Base-by-base conservation (phyloP, 2,329 filamentous ascomycete species). In the Chaetomium sp. region DNA sequence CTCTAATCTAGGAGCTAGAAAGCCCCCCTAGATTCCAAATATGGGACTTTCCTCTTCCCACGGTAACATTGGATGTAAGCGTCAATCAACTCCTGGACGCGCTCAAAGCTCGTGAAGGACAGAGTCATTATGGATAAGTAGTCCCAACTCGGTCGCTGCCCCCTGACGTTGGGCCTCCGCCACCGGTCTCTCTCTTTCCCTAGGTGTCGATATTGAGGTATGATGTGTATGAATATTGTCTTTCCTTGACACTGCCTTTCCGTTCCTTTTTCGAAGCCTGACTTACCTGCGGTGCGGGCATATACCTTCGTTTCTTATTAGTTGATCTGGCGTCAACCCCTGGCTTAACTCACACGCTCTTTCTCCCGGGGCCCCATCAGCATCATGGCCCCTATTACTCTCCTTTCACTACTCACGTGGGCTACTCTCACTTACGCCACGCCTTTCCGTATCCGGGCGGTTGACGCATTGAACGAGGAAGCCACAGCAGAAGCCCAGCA, bases 401-500 rank as follows among this genome's bases (percentile, higher is more conserved):
- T 66, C 51, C 56, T 61, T 48, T 59, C 62, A 36, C 49, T 69
- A 4, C 58, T 70, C n/a, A 61, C 63, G 9, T 66, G 60, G 50
- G 65, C 62, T 11, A 62, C 65, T 4, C 49, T 71, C 19, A 63
- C 62, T 5, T 58, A 61, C 6, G 68, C 68, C 34, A 64, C 54
- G 40, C 65, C 69, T 4, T 55, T 69, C 1, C 54, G 63, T 1
- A 67, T 66, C 2, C 68, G 74, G 36, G 69, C 68, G 6, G 76
- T 77, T 4, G 65, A 68, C 7, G 63, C 70, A 2, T 72, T 79
- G 33, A 66, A 79, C 59, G 65, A 73, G 38, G 72, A 65, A 9
- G 73, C 75, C 6, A 72, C 71, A 35, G 72, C 70, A 4, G 72
- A 78, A 60, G 74, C 75, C 3, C 76, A 78, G 6, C 70, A 70